Percentiles rank a stretch among this genome's conserved stretches.
Conservation (phyloP, 805 yeast genomes). For the Candida patagonica region DNA sequence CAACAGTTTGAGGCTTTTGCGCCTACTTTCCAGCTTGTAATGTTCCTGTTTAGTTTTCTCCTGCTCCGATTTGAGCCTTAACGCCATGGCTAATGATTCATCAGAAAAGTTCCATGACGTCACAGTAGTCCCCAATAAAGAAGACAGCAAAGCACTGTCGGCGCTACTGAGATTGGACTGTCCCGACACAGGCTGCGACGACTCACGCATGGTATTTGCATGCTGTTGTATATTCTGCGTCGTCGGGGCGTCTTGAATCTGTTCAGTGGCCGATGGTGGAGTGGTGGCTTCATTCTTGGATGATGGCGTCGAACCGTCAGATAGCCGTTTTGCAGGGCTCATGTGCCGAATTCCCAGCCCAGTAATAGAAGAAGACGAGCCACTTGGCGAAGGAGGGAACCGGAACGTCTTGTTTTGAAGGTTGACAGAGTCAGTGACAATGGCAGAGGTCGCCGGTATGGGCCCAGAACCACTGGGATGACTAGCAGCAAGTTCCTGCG, state of each 20-base stretch:
- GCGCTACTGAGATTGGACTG: background rate
- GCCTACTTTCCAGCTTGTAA: slow-evolving; percentile 54
- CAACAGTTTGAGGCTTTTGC: slow-evolving; percentile 51
- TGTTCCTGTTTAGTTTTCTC: slow-evolving; percentile 78
- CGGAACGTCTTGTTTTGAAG: too few species aligned
- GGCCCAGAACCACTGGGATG: background rate
- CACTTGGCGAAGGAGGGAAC: background rate
- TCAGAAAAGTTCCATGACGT: slow-evolving; percentile 49
- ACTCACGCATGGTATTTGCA: too few species aligned
- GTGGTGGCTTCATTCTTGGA: too few species aligned
- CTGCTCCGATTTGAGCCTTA: slow-evolving; percentile 57
- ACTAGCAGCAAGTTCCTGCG: background rate
- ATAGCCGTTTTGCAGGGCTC: background rate
- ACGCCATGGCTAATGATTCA: slow-evolving; percentile 46
- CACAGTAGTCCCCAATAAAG: slow-evolving; percentile 45
- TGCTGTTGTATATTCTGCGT: too few species aligned
- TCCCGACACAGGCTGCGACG: too few species aligned
- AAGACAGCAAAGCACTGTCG: background rate
- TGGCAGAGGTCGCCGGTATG: background rate
- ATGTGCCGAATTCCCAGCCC: slow-evolving; percentile 1
- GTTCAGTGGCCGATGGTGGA: too few species aligned
- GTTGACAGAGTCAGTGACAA: background rate
- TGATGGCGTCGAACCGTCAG: background rate
- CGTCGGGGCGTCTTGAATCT: too few species aligned
- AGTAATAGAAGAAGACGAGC: background rate